These are phyloP conservation scores for Lipomyces japonicus DNA, from an alignment of 805 yeast genomes.

Conservation along the genomic window DNA sequence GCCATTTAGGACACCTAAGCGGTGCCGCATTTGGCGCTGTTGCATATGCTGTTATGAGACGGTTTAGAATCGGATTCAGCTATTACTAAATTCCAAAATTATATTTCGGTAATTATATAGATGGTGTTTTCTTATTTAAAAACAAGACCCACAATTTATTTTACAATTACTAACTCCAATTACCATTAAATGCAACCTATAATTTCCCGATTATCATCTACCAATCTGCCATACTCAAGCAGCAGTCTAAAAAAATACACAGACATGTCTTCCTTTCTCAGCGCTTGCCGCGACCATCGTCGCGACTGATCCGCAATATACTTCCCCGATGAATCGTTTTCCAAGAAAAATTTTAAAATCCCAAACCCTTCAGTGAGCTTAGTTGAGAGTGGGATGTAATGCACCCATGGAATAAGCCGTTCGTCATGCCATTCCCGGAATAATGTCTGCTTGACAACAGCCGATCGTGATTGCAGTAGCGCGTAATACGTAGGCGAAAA, in stretches of 20 bases:
- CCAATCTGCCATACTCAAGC: slow-evolving; percentile 30
- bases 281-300: slow-evolving; percentile 21
- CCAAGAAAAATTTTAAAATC: slow-evolving; percentile 17
- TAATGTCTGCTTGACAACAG: slow-evolving; percentile 28
- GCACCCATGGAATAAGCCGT: slow-evolving; percentile 31
- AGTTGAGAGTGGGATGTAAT: slow-evolving; percentile 28
- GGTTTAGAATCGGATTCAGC: slow-evolving; percentile 10
- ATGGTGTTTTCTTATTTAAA: too few species aligned
- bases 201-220: slow-evolving; percentile 30
- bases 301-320: slow-evolving; percentile 23
- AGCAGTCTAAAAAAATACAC: slow-evolving; percentile 29
- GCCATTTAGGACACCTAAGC: slow-evolving; percentile 9
- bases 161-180: background rate
- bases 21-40: slow-evolving; percentile 10
- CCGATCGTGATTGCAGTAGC: slow-evolving; percentile 24
- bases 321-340: slow-evolving; percentile 23
- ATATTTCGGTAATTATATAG: too few species aligned
- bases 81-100: too few species aligned
- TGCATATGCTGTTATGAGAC: slow-evolving; percentile 6
- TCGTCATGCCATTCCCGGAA: slow-evolving; percentile 32
- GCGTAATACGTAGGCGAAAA: slow-evolving; percentile 29
- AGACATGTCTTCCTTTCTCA: slow-evolving; percentile 29
- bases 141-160: background rate
- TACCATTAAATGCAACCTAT: slow-evolving; percentile 21
- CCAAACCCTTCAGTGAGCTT: slow-evolving; percentile 28